Evolutionary conservation across 2,329 filamentous ascomycete genomes (phyloP).

Genomic region (Elsinoe necatrix): DNA sequence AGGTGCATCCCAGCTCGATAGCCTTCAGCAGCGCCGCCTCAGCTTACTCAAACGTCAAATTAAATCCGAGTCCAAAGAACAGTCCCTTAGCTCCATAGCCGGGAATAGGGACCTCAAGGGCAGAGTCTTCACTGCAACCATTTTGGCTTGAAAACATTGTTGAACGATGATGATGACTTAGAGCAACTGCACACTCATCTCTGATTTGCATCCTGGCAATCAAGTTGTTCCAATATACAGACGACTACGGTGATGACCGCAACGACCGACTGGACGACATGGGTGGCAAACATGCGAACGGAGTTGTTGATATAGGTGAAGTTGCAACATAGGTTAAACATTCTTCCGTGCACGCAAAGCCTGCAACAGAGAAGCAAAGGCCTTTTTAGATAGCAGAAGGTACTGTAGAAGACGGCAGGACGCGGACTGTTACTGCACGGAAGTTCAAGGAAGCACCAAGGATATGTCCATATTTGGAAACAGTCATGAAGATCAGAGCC

Average conservation of each 20-base stretch:
- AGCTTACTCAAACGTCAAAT: constrained; percentile 38
- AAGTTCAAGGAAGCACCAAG: too few species aligned
- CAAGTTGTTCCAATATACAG: too few species aligned
- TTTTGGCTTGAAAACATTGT: neutral
- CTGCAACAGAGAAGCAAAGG: neutral
- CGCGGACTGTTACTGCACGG: too few species aligned
- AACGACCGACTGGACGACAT: neutral
- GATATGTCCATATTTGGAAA: too few species aligned
- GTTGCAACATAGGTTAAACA: neutral
- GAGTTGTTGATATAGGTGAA: neutral
- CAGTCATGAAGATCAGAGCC: too few species aligned
- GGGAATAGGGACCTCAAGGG: constrained; percentile 37
- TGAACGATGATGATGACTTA: neutral
- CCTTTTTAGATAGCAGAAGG: too few species aligned
- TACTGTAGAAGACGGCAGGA: too few species aligned
- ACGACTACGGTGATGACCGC: neutral
- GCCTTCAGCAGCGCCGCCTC: constrained; percentile 45
- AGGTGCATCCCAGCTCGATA: constrained; percentile 28
- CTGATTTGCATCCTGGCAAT: too few species aligned
- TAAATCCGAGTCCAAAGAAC: constrained; percentile 37
- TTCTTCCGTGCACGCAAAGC: neutral
- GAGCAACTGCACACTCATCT: neutral
- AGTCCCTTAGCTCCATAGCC: constrained; percentile 47
- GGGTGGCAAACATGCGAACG: neutral
- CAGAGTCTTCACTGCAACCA: constrained; percentile 31